phyloP scores from a whole-genome alignment of 441 rosid species.

The Croton laevigatus region DNA sequence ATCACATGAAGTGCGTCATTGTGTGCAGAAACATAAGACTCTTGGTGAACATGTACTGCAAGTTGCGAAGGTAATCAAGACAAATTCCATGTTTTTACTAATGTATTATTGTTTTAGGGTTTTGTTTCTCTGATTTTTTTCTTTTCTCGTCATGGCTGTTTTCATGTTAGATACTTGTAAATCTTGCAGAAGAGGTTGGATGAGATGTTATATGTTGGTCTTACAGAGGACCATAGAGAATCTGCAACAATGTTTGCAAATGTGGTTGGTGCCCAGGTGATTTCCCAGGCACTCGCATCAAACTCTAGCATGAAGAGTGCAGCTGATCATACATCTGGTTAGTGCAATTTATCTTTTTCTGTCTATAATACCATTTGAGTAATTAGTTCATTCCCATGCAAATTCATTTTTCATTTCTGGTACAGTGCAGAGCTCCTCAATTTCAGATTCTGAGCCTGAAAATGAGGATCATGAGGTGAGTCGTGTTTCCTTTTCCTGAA shows the following conservation, averaged over 20 bases:
- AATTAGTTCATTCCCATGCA: background rate
- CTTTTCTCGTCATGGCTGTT: conserved; percentile 29
- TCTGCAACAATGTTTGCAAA: conserved; percentile 94
- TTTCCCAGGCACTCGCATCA: conserved; percentile 53
- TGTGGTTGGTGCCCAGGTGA: conserved; percentile 87
- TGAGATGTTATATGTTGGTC: conserved; percentile 89
- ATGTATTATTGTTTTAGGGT: conserved; percentile 16
- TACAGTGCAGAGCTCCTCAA: conserved; percentile 49
- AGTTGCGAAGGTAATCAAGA: conserved; percentile 79
- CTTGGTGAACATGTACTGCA: conserved; percentile 77
- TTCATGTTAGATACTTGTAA: conserved; percentile 47
- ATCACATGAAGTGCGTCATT: conserved; percentile 82
- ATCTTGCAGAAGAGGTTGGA: conserved; percentile 93
- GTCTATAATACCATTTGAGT: background rate
- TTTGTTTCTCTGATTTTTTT: conserved; percentile 25
- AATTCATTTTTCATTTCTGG: conserved; percentile 23
- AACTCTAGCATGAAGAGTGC: conserved; percentile 34
- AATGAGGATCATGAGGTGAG: conserved; percentile 54
- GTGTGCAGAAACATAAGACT: conserved; percentile 64
- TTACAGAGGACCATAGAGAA: conserved; percentile 93
- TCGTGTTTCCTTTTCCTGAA: conserved; percentile 9
- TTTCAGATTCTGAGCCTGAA: conserved; percentile 49
- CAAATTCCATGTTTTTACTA: conserved; percentile 16
- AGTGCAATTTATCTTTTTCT: conserved; percentile 20
- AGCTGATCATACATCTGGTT: conserved; percentile 46